Percentiles rank a stretch among this genome's conserved stretches.
Evolutionary conservation across 225 moss, liverwort and hornwort species (phyloP).

Genomic region (Climacium dendroides): DNA sequence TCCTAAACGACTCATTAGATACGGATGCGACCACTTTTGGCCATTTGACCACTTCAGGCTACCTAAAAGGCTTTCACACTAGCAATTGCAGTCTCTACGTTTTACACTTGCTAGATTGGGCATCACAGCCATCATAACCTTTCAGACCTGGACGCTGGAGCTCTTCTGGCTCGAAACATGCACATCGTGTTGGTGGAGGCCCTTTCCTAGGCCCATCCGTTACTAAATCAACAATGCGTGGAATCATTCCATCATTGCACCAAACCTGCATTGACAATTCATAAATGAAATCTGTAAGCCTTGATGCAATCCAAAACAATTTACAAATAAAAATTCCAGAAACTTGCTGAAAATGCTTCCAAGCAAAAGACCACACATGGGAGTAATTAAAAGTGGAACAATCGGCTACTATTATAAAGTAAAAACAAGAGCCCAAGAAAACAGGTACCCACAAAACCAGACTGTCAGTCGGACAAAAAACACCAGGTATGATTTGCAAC

Average conservation of each 20-base stretch:
- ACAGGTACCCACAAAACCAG: neutral
- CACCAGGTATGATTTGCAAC: neutral
- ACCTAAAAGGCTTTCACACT: neutral
- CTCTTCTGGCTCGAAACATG: conserved; percentile 48
- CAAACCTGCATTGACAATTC: conserved; percentile 58
- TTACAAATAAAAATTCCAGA: neutral
- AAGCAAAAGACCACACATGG: neutral
- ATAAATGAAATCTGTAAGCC: neutral
- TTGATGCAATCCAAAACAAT: neutral
- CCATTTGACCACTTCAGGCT: neutral
- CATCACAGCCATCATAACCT: conserved; percentile 60
- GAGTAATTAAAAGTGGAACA: neutral
- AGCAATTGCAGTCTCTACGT: neutral
- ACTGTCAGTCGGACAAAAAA: neutral
- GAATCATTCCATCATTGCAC: conserved; percentile 56
- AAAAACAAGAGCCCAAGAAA: neutral
- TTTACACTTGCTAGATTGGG: conserved; percentile 23
- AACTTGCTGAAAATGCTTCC: neutral
- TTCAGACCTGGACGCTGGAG: conserved; percentile 38
- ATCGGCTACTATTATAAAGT: neutral
- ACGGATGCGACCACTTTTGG: neutral
- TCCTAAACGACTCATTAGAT: neutral
- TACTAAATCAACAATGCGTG: conserved; percentile 54
- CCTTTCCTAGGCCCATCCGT: conserved; percentile 43
- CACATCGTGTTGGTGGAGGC: conserved; percentile 52